Percentiles rank a stretch among this genome's conserved stretches.
These are phyloP conservation scores for Leishmania tropica DNA, from an alignment of 208 protist genomes.

Conservation along the genomic window DNA sequence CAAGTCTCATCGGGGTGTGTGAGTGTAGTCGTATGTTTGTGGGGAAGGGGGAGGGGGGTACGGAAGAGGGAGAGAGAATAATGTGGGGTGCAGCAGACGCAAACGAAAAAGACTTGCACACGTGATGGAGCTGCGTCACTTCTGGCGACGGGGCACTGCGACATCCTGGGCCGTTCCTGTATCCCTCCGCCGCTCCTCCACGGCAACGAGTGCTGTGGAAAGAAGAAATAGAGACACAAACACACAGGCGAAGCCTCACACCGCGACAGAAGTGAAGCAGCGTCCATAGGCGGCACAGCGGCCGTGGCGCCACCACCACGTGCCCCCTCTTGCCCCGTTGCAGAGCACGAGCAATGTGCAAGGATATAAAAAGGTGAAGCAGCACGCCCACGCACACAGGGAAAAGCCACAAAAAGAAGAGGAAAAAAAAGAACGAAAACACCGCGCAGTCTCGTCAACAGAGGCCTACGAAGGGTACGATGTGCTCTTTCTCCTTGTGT, in stretches of 20 bases:
- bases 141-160: not conserved
- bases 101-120: not conserved
- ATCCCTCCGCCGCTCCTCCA: not conserved
- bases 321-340: not conserved
- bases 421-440: not conserved
- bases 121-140: not conserved
- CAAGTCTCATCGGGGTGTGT: slow-evolving; percentile 8
- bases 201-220: not conserved
- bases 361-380: not conserved
- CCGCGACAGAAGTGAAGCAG: not conserved
- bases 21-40: slow-evolving; percentile 6
- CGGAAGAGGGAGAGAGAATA: not conserved
- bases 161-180: not conserved
- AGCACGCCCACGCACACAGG: not conserved
- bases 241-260: not conserved
- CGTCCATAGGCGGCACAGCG: not conserved
- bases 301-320: not conserved
- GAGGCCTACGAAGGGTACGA: not conserved
- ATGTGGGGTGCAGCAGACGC: not conserved
- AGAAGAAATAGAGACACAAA: not conserved
- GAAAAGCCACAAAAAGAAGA: not conserved
- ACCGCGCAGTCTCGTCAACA: not conserved
- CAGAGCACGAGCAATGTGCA: not conserved
- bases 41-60: not conserved
- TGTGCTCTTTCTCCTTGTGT: not conserved